Percentiles rank a stretch among this genome's conserved stretches.
These are phyloP conservation scores for Pezicula neosporulosa DNA, from an alignment of 2,329 filamentous ascomycete genomes.

Conservation along the genomic window DNA sequence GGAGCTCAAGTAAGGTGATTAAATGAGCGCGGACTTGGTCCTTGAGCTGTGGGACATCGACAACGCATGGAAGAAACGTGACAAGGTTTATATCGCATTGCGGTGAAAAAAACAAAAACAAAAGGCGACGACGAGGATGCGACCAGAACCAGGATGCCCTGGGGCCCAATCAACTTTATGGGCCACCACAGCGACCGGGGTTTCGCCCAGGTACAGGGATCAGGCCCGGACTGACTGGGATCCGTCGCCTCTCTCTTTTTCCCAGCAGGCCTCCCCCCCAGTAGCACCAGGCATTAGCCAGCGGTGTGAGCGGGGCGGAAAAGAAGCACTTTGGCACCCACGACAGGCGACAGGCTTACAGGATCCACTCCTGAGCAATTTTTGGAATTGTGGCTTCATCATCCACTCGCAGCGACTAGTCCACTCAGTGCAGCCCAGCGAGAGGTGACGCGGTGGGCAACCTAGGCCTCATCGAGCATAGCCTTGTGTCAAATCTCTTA, in stretches of 20 bases:
- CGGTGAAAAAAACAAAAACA: too few species aligned
- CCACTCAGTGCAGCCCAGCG: background rate
- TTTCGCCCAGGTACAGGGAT: conserved; percentile 4
- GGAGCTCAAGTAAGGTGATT: conserved; percentile 9
- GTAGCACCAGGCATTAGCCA: background rate
- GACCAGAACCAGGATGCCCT: conserved; percentile 1
- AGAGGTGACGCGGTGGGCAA: background rate
- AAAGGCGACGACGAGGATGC: conserved; percentile 5
- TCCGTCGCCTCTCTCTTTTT: background rate
- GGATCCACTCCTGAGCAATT: too few species aligned
- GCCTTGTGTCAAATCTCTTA: background rate
- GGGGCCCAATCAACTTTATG: conserved; percentile 12
- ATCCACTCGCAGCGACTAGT: too few species aligned
- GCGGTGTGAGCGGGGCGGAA: background rate
- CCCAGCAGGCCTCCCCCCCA: too few species aligned
- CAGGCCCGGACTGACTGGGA: background rate
- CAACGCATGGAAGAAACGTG: conserved; percentile 29
- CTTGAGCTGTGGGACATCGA: conserved; percentile 12
- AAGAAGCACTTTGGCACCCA: too few species aligned
- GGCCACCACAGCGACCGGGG: background rate
- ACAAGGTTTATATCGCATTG: conserved; percentile 22
- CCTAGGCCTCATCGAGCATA: background rate
- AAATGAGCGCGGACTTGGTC: background rate
- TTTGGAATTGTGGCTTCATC: too few species aligned
- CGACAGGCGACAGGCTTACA: too few species aligned